Evolutionary conservation across 345 rosid species (phyloP), one percentile per base, ranked within the genome.

Genomic region (Psidium friedrichsthalianum): DNA sequence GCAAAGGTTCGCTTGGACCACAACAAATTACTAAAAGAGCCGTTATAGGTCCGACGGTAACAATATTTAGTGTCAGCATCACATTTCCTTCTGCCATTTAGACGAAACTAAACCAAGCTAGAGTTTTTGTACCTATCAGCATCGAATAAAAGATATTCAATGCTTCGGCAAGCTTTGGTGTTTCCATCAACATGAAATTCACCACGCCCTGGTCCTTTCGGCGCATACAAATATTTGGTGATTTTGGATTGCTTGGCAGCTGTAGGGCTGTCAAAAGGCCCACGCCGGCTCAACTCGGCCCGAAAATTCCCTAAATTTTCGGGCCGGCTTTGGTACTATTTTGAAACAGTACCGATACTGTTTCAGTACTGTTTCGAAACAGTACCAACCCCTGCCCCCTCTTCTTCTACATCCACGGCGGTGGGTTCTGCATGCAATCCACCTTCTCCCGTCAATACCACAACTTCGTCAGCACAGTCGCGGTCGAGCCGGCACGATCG

Each of bases 181-280:
- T 80, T n/a, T 82, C 89, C 5, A 87, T 82, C 91, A 91, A 58
- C 86, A 24, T 36, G 40, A 90, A 91, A 86, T 86, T 82, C 88
- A 86, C 53, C 16, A n/a, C 55, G 20, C 85, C 89, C 64, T 83
- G 29, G 51, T 89, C 87, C 86, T 85, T 74, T 90, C 87, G 85
- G 44, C 25, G 84, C 78, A 82, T 40, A 53, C 5, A 57, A 51
- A 44, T 59, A 74, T 85, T 84, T 22, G 90, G 89, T 51, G 89
- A 90, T 51, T 40, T 85, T 27, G 90, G 92, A 86, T 84, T 83
- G 55, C 86, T 40, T 32, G 83, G 84, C 8, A 36, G 36, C n/a
- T n/a, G n/a, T n/a, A n/a, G n/a, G n/a, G n/a, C n/a, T n/a, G n/a
- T n/a, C n/a, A n/a, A n/a, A n/a, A n/a, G n/a, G n/a, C n/a, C n/a